These are phyloP conservation scores for Penicillium pancosmium DNA, from an alignment of 495 filamentous ascomycete species.

Conservation along the genomic window DNA sequence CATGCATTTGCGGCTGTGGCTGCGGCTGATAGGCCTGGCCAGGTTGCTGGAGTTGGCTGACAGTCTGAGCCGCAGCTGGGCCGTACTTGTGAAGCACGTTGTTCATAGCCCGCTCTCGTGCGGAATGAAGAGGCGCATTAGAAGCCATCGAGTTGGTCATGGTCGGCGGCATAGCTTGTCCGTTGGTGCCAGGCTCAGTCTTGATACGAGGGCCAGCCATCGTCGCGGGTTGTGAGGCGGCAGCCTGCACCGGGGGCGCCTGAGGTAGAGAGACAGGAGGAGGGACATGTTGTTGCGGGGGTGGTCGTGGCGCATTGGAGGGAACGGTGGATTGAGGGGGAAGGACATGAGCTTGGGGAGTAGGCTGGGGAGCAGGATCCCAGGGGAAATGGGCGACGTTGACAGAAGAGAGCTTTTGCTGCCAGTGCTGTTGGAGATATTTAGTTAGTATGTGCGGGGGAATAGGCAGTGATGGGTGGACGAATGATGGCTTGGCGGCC, in stretches of 20 bases:
- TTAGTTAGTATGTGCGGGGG: constrained; percentile 18
- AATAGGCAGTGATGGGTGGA: constrained; percentile 8
- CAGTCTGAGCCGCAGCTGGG: constrained; percentile 66
- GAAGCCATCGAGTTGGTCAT: constrained; percentile 41
- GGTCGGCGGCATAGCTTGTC: constrained; percentile 43
- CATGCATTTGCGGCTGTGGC: constrained; percentile 45
- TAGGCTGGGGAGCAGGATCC: constrained; percentile 69
- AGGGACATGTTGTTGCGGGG: constrained; percentile 34
- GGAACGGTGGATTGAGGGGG: constrained; percentile 57
- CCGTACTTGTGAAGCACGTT: constrained; percentile 73
- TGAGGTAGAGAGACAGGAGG: constrained; percentile 38
- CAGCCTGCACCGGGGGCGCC: constrained; percentile 25
- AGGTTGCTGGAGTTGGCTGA: constrained; percentile 59
- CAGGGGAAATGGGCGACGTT: constrained; percentile 89
- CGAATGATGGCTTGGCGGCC: constrained; percentile 37
- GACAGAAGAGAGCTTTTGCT: constrained; percentile 79
- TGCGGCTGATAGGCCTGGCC: constrained; percentile 48
- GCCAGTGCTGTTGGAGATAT: constrained; percentile 73
- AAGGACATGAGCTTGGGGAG: constrained; percentile 44
- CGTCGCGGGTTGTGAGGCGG: constrained; percentile 2
- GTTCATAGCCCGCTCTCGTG: constrained; percentile 67
- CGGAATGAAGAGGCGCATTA: constrained; percentile 48
- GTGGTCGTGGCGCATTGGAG: constrained; percentile 57
- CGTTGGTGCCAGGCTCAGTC: constrained; percentile 66
- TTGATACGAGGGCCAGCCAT: constrained; percentile 65